Base-by-base conservation (phyloP, 2,329 filamentous ascomycete species). In the Macrophomina phaseolina region DNA sequence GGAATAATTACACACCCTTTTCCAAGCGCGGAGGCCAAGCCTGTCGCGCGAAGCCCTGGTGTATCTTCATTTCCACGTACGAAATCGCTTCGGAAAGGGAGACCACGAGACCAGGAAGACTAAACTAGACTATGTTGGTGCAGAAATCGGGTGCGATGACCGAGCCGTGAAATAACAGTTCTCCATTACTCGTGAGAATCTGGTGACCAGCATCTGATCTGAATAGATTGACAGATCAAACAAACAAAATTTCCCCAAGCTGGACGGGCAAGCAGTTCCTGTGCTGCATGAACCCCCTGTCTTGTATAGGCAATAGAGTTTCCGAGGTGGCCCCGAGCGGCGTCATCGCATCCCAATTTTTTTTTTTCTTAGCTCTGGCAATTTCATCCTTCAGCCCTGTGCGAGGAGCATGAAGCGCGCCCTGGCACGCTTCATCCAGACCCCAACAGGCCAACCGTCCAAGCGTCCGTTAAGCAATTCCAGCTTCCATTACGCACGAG, bases 351-450 rank as follows among this genome's bases (percentile, higher is more conserved):
- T 65, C 38, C 23, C 7, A n/a, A 56, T 36, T 65, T 65, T 65
- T 65, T 65, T 65, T 65, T 65, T 38, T 56, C 46, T 40, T 12
- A 4, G 28, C 51, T 16, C 28, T 36, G 6, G 30, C 58, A 62
- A 38, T 49, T 49, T 36, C 36, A 45, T 30, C 58, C 40, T 9
- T 46, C 58, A 62, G 58, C 42, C 45, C 45, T 49, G 58, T 30
- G 56, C 51, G 38, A 40, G 40, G 63, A 65, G 63, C 63, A 65
- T 65, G 63, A 58, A 49, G 40, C 63, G 63, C 63, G 63, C 42
- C 38, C 42, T 65, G 40, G 42, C 63, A 49, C 63, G 42, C 52
- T 56, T 58, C 32, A 40, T 58, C 52, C 63, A 58, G 51, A 55
- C 52, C 18, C 18, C 30, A 23, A 30, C 18, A 28, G 32, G 18